These are phyloP conservation scores for Calycina marina DNA, from an alignment of 2,329 filamentous ascomycete species.

Conservation along the genomic window DNA sequence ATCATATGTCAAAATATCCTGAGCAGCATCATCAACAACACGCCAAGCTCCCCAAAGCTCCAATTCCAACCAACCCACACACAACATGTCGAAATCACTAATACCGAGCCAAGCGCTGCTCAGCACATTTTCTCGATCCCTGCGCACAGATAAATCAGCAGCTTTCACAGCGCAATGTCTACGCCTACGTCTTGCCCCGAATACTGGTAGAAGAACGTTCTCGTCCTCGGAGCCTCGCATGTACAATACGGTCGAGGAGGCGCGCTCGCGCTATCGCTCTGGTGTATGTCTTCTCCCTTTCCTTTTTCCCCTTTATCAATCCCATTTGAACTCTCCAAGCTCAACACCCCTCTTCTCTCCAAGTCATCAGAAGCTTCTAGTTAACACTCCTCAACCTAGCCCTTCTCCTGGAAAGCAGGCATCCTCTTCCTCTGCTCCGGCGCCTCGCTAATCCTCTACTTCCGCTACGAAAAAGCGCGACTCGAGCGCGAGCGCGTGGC, in stretches of 20 bases:
- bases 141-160: slow-evolving; percentile 3
- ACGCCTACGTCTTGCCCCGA: slow-evolving; percentile 2
- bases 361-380: background rate
- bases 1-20: too few relatives aligned
- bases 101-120: slow-evolving; percentile 14
- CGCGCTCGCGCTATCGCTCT: slow-evolving; percentile 18
- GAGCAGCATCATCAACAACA: too few relatives aligned
- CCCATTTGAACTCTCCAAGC: background rate
- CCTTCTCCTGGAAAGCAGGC: slow-evolving; percentile 88
- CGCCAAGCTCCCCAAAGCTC: too few relatives aligned
- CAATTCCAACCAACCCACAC: too few relatives aligned
- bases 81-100: slow-evolving; percentile 15
- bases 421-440: slow-evolving; percentile 72
- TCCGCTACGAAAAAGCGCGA: slow-evolving; percentile 82
- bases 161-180: slow-evolving; percentile 5
- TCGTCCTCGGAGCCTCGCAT: slow-evolving; percentile 6
- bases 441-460: slow-evolving; percentile 70
- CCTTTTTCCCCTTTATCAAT: background rate
- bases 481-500: slow-evolving; percentile 81
- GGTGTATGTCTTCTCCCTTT: slow-evolving; percentile 13
- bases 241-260: slow-evolving; percentile 22
- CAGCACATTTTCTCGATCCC: slow-evolving; percentile 10
- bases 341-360: background rate
- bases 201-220: slow-evolving; percentile 6
- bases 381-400: slow-evolving; percentile 32